phyloP scores from a whole-genome alignment of 257 asterid species.

The Penstemon newberryi region DNA sequence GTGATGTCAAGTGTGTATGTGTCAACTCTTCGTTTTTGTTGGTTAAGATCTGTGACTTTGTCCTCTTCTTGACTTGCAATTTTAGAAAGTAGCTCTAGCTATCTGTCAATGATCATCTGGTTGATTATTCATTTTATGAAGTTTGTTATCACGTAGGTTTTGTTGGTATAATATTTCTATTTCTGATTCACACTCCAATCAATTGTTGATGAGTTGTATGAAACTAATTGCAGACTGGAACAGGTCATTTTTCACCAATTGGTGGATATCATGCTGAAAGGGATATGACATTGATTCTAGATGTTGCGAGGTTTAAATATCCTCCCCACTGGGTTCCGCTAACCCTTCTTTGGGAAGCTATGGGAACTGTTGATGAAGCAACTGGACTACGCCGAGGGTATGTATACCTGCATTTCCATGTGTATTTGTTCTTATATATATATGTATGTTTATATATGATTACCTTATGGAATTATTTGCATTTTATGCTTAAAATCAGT shows the following conservation, averaged over 20 bases:
- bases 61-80: too few species aligned
- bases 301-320: conserved; percentile 83
- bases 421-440: neutral
- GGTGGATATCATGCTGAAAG: conserved; percentile 80
- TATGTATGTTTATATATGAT: neutral
- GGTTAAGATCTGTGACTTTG: too few species aligned
- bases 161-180: neutral
- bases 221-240: conserved; percentile 56
- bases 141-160: neutral
- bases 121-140: neutral
- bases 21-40: too few species aligned
- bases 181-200: neutral
- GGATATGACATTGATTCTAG: conserved; percentile 74
- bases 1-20: too few species aligned
- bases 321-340: conserved; percentile 91
- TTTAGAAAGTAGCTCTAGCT: too few species aligned
- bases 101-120: too few species aligned
- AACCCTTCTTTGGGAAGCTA: conserved; percentile 79
- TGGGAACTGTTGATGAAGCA: conserved; percentile 59
- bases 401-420: neutral
- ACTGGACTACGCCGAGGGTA: conserved; percentile 75
- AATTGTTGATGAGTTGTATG: neutral
- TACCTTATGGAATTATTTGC: neutral
- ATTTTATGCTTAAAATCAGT: neutral
- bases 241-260: conserved; percentile 82